Evolutionary conservation across 1,139 yeast genomes (phyloP), one percentile per base, ranked within the genome.

Genomic region (Blastobotrys capitulatus): DNA sequence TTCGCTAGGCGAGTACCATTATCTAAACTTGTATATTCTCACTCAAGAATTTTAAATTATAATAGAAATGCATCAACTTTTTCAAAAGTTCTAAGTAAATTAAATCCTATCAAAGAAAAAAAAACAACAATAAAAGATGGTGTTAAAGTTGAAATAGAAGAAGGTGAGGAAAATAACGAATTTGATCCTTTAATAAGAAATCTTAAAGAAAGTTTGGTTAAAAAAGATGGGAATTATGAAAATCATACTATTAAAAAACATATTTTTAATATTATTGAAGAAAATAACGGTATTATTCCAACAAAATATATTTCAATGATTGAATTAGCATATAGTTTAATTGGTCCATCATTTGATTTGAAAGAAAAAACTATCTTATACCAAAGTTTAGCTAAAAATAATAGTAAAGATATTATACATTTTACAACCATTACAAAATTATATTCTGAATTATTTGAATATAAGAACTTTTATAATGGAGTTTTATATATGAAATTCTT

Each of bases 401-500:
- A 26, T 18, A 38, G 46, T 2, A 12, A 15, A 13, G 37, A 41
- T 2, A 38, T 49, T 34, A 38, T 20, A 8, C 34, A 44, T 8
- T 46, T 26, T 25, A 32, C 46, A 2, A 44, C 59, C 12, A 53
- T 57, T 3, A 57, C 63, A 0, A 51, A 48, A 44, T 52, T 61
- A 15, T 62, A 58, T 42, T 42, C 60, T 37, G 48, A 47, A 16
- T 41, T 62, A 8, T 51, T 51, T 15, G 19, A 35, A 1, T 6
- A 8, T 8, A 54, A 51, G 10, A 52, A 50, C 15, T 47, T 58
- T 6, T 40, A 46, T 25, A 60, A 62, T 39, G 63, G 62, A 4
- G 29, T 51, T 34, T 42, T 52, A 12, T 62, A 53, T 49, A 53
- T 52, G 40, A 20, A 36, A 37, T 52, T 57, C 34, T 53, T 64